Base-by-base conservation (phyloP, 2,329 filamentous ascomycete species). In the Aspergillus sp. region DNA sequence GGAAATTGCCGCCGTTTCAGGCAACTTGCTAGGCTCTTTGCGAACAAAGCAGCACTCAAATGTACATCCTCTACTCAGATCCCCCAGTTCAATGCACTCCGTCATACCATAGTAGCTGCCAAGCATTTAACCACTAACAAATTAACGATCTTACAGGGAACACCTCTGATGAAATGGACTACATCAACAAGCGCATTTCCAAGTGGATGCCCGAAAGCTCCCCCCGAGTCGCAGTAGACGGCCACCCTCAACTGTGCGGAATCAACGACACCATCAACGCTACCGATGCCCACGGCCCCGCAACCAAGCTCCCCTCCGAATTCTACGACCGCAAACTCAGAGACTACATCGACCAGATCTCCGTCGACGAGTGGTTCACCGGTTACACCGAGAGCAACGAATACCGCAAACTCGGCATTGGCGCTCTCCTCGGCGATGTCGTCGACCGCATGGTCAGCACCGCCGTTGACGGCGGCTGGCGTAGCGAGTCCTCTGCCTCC, bases 221-320 rank as follows among this genome's bases (percentile, higher is more conserved):
- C 30, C 84, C 84, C 10, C 82, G 83, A 41, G 88, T 97, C 8
- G 90, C 90, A 25, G 91, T 98, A 8, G 92, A 97, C 75, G 88
- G 88, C 1, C 88, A 89, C 61, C 95, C 95, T 0, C 84, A 93
- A 48, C 82, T 98, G 11, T 92, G 88, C 5, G 95, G 95, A 56
- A 89, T 99, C 69, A 92, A 96, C 90, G 95, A 99, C 77, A 95
- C 91, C 0, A 85, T 98, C 71, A 98, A 97, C 73, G 87, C 91
- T 6, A 96, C 92, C 0, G 82, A 90, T 11, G 94, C 93, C 2
- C 95, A 98, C 73, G 91, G 91, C 0, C 86, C 90, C 0, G 84
- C 85, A 10, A 97, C 93, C 0, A 87, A 84, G 49, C 83, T 98
- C 2, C 95, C 95, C 0, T 81, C 83, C 8, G 90, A 92, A 64